phyloP scores from a whole-genome alignment of 2,329 filamentous ascomycete genomes.

The Chrysosporium queenslandicum region DNA sequence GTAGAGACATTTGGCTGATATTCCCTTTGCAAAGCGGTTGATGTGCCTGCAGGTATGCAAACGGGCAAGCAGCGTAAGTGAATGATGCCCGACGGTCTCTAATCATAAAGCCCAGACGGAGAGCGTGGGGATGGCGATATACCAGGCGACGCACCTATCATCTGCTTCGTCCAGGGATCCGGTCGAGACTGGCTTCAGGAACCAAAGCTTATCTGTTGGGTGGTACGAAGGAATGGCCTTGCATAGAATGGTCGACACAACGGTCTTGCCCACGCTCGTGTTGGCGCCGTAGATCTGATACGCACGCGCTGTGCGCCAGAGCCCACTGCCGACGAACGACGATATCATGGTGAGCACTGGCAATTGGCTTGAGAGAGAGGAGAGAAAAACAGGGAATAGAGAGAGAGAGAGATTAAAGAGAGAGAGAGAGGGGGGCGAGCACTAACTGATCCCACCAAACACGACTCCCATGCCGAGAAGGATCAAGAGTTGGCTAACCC shows the following conservation, averaged over 20 bases:
- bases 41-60: constrained; percentile 48
- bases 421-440: too few relatives aligned
- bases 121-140: not conserved
- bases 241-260: constrained; percentile 63
- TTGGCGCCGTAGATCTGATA: constrained; percentile 76
- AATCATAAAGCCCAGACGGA: not conserved
- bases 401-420: too few relatives aligned
- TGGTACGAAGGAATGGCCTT: constrained; percentile 47
- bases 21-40: constrained; percentile 45
- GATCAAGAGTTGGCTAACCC: not conserved
- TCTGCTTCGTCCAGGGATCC: constrained; percentile 61
- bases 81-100: not conserved
- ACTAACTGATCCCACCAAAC: too few relatives aligned
- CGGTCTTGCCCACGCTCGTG: constrained; percentile 75
- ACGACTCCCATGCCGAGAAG: not conserved
- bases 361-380: too few relatives aligned
- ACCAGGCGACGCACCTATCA: constrained; percentile 45
- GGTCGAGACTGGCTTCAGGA: constrained; percentile 74
- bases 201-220: constrained; percentile 41
- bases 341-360: constrained; percentile 9
- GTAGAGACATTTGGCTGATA: constrained; percentile 53
- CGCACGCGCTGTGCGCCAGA: constrained; percentile 59
- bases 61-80: not conserved
- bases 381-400: too few relatives aligned
- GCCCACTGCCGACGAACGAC: constrained; percentile 43